A percentile compares a stretch with the other conserved stretches of the same genome.
These are phyloP conservation scores for Fonsecaea multimorphosa DNA, from an alignment of 2,329 filamentous ascomycete genomes.

Conservation along the genomic window DNA sequence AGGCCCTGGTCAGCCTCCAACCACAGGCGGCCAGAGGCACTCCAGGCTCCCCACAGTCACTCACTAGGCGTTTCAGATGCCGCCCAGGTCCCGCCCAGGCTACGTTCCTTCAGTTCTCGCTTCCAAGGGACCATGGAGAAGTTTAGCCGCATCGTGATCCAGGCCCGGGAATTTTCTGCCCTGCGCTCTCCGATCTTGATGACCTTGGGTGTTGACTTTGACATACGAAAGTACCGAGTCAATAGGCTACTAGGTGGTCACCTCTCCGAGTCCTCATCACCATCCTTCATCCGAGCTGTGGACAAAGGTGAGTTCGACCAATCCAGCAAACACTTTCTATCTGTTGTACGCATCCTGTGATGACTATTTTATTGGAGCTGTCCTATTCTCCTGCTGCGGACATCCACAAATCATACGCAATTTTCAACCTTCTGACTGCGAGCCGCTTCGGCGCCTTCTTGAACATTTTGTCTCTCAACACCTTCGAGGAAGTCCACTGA, in stretches of 20 bases:
- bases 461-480: background rate
- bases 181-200: background rate
- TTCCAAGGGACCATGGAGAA: slow-evolving; percentile 6
- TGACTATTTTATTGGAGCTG: slow-evolving; percentile 46
- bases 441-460: background rate
- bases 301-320: background rate
- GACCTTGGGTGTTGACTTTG: background rate
- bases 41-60: background rate
- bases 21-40: background rate
- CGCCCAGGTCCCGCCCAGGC: slow-evolving; percentile 2
- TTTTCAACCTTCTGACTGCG: slow-evolving; percentile 35
- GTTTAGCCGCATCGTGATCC: slow-evolving; percentile 1
- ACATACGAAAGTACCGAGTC: background rate
- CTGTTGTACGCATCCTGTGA: slow-evolving; percentile 29
- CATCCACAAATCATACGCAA: slow-evolving; percentile 37
- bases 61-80: slow-evolving; percentile 6
- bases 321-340: background rate
- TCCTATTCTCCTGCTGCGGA: slow-evolving; percentile 42
- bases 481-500: background rate
- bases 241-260: too few relatives aligned
- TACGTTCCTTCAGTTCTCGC: background rate
- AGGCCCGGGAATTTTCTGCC: background rate
- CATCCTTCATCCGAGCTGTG: background rate
- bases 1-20: background rate
- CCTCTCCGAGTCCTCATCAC: too few relatives aligned